phyloP scores from a whole-genome alignment of 1,284 basidiomycete genomes.

The Papiliotrema nemorosa region DNA sequence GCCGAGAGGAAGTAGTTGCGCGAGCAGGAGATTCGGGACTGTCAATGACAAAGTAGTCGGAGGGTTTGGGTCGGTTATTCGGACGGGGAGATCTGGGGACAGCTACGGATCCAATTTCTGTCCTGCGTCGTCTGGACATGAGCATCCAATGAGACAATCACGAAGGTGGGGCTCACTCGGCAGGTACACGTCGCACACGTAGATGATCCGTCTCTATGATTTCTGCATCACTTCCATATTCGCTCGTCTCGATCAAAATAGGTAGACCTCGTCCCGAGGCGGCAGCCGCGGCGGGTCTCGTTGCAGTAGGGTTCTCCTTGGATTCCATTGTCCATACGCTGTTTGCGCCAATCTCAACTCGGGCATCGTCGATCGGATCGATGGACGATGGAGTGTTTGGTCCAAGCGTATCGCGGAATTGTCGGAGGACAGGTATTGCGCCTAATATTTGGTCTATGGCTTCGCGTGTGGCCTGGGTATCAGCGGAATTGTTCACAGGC shows the following conservation, averaged over 20 bases:
- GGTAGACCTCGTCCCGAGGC: slow-evolving; percentile 15
- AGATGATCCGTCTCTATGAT: not conserved
- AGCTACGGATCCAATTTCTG: slow-evolving; percentile 5
- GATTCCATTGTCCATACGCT: not conserved
- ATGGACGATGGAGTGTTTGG: not conserved
- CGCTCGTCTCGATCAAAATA: slow-evolving; percentile 24
- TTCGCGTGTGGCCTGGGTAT: slow-evolving; percentile 15
- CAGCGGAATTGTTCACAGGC: not conserved
- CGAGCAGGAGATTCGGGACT: slow-evolving; percentile 1
- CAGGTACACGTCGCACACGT: not conserved
- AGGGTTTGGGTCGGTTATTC: not conserved
- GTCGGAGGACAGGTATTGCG: slow-evolving; percentile 22
- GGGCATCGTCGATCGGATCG: not conserved
- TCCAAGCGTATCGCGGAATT: slow-evolving; percentile 16
- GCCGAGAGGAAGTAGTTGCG: not conserved
- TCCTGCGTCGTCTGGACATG: slow-evolving; percentile 1
- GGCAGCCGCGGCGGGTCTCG: slow-evolving; percentile 22
- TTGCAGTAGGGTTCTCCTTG: slow-evolving; percentile 18
- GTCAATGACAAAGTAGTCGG: slow-evolving; percentile 2
- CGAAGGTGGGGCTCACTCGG: not conserved
- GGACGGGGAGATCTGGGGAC: slow-evolving; percentile 4
- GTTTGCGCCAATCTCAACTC: not conserved
- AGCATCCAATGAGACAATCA: not conserved
- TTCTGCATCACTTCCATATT: slow-evolving; percentile 10
- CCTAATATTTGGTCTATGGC: slow-evolving; percentile 26